Percentiles rank a stretch among this genome's conserved stretches.
Evolutionary conservation across 2,329 filamentous ascomycete genomes (phyloP).

Genomic region (Rugonectria rugulosa): DNA sequence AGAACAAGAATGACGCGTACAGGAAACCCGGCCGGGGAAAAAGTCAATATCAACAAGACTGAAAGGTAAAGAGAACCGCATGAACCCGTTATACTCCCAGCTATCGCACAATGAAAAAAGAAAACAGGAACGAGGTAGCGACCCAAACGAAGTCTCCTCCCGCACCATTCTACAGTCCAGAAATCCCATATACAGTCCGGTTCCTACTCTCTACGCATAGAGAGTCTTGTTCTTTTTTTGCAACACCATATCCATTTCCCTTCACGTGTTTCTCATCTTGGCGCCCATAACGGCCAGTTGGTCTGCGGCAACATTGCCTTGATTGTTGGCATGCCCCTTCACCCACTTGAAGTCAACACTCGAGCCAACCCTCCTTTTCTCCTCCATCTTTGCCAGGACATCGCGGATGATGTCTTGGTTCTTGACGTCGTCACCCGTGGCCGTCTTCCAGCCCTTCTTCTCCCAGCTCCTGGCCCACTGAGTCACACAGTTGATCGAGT

Average conservation of each 20-base stretch:
- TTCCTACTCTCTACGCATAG: not conserved
- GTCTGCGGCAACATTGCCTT: conserved; percentile 85
- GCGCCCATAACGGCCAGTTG: conserved; percentile 68
- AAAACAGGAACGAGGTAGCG: not conserved
- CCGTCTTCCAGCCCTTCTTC: conserved; percentile 78
- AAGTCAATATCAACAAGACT: not conserved
- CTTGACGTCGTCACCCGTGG: conserved; percentile 74
- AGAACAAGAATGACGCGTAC: conserved; percentile 5
- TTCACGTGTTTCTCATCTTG: conserved; percentile 31
- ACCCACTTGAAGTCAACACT: conserved; percentile 84
- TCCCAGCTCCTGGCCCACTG: conserved; percentile 84
- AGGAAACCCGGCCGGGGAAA: too few species aligned
- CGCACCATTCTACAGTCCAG: not conserved
- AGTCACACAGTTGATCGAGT: conserved; percentile 88
- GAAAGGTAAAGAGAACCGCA: not conserved
- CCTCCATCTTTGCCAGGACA: conserved; percentile 74
- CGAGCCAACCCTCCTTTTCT: conserved; percentile 66
- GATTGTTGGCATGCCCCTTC: conserved; percentile 79
- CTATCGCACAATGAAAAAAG: conserved; percentile 3
- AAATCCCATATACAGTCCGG: not conserved
- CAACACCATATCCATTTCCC: not conserved
- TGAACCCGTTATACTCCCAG: conserved; percentile 1
- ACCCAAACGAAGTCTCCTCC: not conserved
- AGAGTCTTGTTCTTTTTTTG: not conserved
- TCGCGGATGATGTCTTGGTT: conserved; percentile 85